Evolutionary conservation across 1,284 basidiomycete genomes (phyloP).

Genomic region (Fistulinella staudtii): DNA sequence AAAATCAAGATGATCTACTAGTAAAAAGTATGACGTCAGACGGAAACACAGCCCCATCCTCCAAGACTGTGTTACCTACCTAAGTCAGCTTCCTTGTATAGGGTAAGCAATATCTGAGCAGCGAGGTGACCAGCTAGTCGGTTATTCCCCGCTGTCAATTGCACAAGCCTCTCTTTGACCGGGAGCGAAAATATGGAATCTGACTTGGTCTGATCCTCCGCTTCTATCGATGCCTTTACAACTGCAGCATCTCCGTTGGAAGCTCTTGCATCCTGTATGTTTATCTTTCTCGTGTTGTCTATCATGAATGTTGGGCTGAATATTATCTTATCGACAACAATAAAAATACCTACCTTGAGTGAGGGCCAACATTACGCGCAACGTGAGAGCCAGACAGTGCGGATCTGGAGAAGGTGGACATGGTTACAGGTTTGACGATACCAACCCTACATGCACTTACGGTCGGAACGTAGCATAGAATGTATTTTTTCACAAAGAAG

Average conservation of each 20-base stretch:
- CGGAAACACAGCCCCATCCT: neutral
- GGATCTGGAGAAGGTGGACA: too few species aligned
- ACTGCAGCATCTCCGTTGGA: too few species aligned
- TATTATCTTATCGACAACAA: too few species aligned
- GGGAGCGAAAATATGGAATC: too few species aligned
- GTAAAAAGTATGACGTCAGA: neutral
- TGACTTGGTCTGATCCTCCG: neutral
- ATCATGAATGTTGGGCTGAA: too few species aligned
- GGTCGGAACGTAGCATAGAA: too few species aligned
- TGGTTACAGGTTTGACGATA: too few species aligned
- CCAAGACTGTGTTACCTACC: slow-evolving; percentile 1
- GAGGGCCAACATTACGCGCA: slow-evolving; percentile 19
- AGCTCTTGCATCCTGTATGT: too few species aligned
- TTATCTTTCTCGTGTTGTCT: too few species aligned
- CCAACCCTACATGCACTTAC: too few species aligned
- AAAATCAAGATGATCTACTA: slow-evolving; percentile 8
- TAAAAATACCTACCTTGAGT: slow-evolving; percentile 9
- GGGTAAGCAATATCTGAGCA: slow-evolving; percentile 16
- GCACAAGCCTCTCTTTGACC: neutral
- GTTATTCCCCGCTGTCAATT: slow-evolving; percentile 11
- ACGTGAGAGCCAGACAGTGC: too few species aligned
- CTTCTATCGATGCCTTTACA: too few species aligned
- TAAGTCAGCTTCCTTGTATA: slow-evolving; percentile 7
- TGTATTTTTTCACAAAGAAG: slow-evolving; percentile 10
- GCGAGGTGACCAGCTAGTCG: slow-evolving; percentile 21